These are phyloP conservation scores for Microstegium vimineum DNA, from an alignment of 176 grass and related monocot species.

Conservation along the genomic window DNA sequence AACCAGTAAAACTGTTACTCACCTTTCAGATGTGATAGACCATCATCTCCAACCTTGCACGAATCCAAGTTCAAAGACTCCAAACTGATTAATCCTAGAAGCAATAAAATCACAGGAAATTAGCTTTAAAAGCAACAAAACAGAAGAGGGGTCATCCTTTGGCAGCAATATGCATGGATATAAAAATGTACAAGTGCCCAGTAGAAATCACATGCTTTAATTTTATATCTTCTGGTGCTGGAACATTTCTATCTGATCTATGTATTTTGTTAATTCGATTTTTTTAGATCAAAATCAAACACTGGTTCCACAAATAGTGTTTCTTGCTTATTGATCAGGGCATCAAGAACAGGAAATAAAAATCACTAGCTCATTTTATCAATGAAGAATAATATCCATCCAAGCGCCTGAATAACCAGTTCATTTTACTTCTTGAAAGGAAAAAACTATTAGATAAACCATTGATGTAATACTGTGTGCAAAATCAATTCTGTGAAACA, in stretches of 20 bases:
- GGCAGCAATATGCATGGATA: neutral
- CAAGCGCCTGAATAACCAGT: neutral
- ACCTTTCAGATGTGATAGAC: slow-evolving; percentile 78
- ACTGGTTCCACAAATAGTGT: neutral
- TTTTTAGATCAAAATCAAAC: neutral
- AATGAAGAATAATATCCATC: neutral
- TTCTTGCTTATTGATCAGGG: neutral
- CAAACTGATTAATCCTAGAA: slow-evolving; percentile 72
- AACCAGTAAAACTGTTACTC: slow-evolving; percentile 3
- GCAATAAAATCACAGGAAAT: neutral
- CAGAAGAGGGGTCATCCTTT: neutral
- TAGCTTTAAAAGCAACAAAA: neutral
- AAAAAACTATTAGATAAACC: neutral
- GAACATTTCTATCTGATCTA: neutral
- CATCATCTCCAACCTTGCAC: slow-evolving; percentile 84
- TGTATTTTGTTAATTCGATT: neutral
- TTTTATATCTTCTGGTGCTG: neutral
- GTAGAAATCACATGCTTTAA: neutral
- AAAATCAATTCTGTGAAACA: neutral
- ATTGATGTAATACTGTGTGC: neutral
- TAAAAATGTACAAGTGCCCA: neutral
- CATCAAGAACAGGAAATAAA: neutral
- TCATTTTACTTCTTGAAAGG: neutral
- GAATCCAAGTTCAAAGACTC: slow-evolving; percentile 95
- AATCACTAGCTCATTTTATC: neutral